phyloP scores from a whole-genome alignment of 139 green algal genomes.

The Raphidocelis subcapitata region DNA sequence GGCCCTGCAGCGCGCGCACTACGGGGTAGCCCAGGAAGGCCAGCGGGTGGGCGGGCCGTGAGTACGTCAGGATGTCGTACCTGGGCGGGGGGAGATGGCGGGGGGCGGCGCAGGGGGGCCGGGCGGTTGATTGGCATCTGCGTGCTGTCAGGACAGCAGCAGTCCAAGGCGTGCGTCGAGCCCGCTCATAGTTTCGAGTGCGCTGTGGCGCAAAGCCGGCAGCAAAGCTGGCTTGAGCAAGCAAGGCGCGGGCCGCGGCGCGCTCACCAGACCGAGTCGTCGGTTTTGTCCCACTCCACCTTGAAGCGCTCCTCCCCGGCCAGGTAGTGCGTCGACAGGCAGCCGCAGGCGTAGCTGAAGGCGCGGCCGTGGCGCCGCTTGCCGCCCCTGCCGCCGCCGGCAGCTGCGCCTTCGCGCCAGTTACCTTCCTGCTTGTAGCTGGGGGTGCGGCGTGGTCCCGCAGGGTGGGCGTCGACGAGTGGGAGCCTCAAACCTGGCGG shows the following conservation, averaged over 20 bases:
- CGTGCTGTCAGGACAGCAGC: too few relatives aligned
- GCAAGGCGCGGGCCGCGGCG: too few relatives aligned
- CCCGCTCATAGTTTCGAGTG: too few relatives aligned
- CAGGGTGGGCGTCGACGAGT: neutral
- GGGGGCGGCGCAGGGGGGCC: too few relatives aligned
- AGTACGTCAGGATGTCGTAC: constrained; percentile 55
- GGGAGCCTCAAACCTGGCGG: neutral
- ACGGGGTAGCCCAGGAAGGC: constrained; percentile 54
- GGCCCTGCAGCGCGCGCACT: constrained; percentile 48
- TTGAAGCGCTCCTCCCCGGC: constrained; percentile 68
- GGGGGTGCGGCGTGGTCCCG: neutral
- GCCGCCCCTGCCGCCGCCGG: neutral
- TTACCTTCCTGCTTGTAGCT: constrained; percentile 21
- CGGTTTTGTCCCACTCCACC: constrained; percentile 49
- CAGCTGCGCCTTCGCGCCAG: neutral
- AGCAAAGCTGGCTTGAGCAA: too few relatives aligned
- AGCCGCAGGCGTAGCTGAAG: constrained; percentile 47
- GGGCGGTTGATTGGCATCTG: too few relatives aligned
- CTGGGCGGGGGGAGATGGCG: constrained; percentile 2
- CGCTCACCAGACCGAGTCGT: constrained; percentile 66
- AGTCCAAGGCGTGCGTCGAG: too few relatives aligned
- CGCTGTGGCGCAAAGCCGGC: too few relatives aligned
- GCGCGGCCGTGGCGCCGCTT: constrained; percentile 4
- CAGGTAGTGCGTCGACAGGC: constrained; percentile 52
- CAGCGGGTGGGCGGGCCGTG: constrained; percentile 47